These are phyloP conservation scores for Poa pratensis DNA, from an alignment of 176 grass and related monocot species.

Conservation along the genomic window DNA sequence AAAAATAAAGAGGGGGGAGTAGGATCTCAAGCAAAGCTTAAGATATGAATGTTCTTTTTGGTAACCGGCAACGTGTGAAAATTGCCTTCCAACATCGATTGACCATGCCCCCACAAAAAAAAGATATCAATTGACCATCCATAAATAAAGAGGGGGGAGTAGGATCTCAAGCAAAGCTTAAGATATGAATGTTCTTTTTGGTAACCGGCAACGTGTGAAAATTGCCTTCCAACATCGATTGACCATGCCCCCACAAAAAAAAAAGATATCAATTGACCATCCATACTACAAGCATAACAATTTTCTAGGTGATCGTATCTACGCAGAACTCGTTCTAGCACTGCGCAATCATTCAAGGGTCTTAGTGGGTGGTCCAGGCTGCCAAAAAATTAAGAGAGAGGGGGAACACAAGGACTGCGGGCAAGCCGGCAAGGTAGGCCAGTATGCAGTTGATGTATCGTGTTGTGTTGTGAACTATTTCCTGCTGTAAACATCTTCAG, in stretches of 20 bases:
- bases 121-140: slow-evolving; percentile 57
- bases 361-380: background rate
- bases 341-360: background rate
- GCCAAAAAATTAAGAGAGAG: background rate
- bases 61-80: slow-evolving; percentile 59
- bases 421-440: background rate
- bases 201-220: slow-evolving; percentile 59
- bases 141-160: slow-evolving; percentile 26
- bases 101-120: too few relatives aligned
- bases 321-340: background rate
- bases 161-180: background rate
- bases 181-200: background rate
- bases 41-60: background rate
- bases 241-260: too few relatives aligned
- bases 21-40: background rate
- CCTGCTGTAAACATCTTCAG: background rate
- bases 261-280: slow-evolving; percentile 54
- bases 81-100: slow-evolving; percentile 53
- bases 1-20: background rate
- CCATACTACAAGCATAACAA: slow-evolving; percentile 57
- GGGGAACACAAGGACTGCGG: background rate
- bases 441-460: background rate
- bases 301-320: background rate
- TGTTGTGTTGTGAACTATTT: background rate
- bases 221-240: slow-evolving; percentile 53